Conservation (phyloP, 169 alveolate species). For the Eimeria tenella region DNA sequence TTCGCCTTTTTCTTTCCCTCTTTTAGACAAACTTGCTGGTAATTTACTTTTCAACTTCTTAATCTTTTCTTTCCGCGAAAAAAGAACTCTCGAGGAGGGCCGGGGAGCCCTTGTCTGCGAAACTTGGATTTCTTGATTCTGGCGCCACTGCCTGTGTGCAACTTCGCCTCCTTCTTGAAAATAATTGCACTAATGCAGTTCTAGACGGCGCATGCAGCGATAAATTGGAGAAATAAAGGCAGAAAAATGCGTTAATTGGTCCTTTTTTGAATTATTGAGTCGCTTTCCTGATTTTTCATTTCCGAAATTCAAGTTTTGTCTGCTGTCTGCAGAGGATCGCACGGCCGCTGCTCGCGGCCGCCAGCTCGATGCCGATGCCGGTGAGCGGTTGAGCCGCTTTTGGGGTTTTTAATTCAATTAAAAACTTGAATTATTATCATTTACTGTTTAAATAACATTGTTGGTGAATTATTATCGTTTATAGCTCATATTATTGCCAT, state of each 20-base stretch:
- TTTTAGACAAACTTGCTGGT: too few species aligned
- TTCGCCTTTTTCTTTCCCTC: too few species aligned
- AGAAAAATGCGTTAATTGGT: neutral
- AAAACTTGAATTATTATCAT: neutral
- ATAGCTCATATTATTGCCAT: neutral
- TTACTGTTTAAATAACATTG: neutral
- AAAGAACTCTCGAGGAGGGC: too few species aligned
- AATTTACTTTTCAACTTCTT: too few species aligned
- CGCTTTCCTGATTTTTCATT: too few species aligned
- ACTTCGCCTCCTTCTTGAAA: neutral
- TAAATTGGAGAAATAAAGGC: neutral
- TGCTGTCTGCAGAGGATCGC: constrained; percentile 17
- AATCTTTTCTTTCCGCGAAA: too few species aligned
- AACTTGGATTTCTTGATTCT: too few species aligned
- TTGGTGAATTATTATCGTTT: neutral
- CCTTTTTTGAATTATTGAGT: neutral
- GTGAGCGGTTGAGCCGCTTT: neutral
- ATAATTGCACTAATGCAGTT: neutral
- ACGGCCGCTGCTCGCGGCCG: constrained; percentile 65
- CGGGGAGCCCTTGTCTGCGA: too few species aligned
- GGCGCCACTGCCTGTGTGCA: neutral
- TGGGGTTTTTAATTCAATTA: too few species aligned
- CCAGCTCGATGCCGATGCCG: constrained; percentile 29
- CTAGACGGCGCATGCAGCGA: neutral
- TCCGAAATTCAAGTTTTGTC: too few species aligned